These are phyloP conservation scores for Claviceps pusilla DNA, from an alignment of 2,329 filamentous ascomycete genomes.

Conservation along the genomic window DNA sequence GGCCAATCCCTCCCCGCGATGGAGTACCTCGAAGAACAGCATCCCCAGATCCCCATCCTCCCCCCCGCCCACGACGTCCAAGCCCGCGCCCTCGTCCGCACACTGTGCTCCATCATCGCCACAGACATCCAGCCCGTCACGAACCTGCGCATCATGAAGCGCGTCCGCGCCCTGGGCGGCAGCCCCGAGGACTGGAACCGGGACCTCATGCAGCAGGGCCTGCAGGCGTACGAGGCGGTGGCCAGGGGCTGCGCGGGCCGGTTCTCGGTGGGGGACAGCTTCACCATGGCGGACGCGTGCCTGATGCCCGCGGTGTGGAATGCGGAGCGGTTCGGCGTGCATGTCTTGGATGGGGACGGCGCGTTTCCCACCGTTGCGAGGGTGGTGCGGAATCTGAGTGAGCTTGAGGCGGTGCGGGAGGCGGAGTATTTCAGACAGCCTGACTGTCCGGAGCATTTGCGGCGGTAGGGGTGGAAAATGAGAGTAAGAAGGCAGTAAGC, in stretches of 20 bases:
- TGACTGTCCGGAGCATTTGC: constrained; percentile 27
- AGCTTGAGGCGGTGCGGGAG: constrained; percentile 33
- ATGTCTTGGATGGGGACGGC: constrained; percentile 19
- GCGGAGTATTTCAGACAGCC: constrained; percentile 39
- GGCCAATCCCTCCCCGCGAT: constrained; percentile 45
- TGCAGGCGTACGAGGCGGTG: constrained; percentile 41
- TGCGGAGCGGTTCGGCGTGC: constrained; percentile 38
- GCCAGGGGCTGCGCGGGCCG: constrained; percentile 24
- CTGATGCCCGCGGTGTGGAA: constrained; percentile 44
- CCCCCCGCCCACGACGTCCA: constrained; percentile 29
- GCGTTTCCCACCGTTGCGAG: constrained; percentile 30
- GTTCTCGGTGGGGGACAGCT: constrained; percentile 39
- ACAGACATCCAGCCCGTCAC: constrained; percentile 46
- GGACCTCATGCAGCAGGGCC: constrained; percentile 34
- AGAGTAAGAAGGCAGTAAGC: not conserved
- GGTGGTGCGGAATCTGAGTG: constrained; percentile 30
- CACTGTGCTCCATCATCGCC: constrained; percentile 37
- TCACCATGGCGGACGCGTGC: constrained; percentile 44
- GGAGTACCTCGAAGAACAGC: constrained; percentile 45
- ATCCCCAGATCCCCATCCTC: constrained; percentile 29
- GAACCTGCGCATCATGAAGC: constrained; percentile 37
- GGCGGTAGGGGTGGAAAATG: constrained; percentile 1
- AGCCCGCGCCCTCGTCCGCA: constrained; percentile 34
- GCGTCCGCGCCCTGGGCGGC: constrained; percentile 28
- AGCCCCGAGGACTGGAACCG: constrained; percentile 34